phyloP scores from a whole-genome alignment of 2,329 filamentous ascomycete species.

The Calonectria hongkongensis region DNA sequence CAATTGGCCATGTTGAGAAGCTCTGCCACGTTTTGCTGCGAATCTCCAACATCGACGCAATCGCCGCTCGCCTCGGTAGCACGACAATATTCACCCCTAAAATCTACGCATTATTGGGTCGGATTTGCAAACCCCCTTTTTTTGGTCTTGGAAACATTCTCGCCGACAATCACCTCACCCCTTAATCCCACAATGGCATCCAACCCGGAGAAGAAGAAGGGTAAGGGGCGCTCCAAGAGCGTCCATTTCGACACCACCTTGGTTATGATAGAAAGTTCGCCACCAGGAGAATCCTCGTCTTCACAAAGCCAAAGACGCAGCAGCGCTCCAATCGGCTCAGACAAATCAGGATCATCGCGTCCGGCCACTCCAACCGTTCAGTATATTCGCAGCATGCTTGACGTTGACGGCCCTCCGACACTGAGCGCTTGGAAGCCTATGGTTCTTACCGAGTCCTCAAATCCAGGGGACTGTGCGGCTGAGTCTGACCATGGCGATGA shows the following conservation, averaged over 20 bases:
- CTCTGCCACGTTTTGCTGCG: constrained; percentile 28
- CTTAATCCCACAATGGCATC: constrained; percentile 61
- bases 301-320: constrained; percentile 58
- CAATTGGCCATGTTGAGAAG: constrained; percentile 37
- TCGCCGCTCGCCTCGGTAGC: constrained; percentile 57
- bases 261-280: constrained; percentile 41
- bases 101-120: constrained; percentile 70
- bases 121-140: constrained; percentile 56
- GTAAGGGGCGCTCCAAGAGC: constrained; percentile 68
- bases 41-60: constrained; percentile 42
- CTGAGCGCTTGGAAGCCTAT: constrained; percentile 66
- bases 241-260: constrained; percentile 66
- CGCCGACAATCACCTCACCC: constrained; percentile 51
- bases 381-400: constrained; percentile 72
- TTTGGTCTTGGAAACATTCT: constrained; percentile 57
- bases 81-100: constrained; percentile 61
- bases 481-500: constrained; percentile 28
- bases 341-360: background rate
- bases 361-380: constrained; percentile 44
- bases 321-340: constrained; percentile 51
- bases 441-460: constrained; percentile 67
- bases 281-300: constrained; percentile 39
- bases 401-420: constrained; percentile 69
- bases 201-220: constrained; percentile 65
- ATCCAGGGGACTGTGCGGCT: constrained; percentile 43